Evolutionary conservation across 2,329 filamentous ascomycete genomes (phyloP).

Genomic region (Furcasterigmium sp.): DNA sequence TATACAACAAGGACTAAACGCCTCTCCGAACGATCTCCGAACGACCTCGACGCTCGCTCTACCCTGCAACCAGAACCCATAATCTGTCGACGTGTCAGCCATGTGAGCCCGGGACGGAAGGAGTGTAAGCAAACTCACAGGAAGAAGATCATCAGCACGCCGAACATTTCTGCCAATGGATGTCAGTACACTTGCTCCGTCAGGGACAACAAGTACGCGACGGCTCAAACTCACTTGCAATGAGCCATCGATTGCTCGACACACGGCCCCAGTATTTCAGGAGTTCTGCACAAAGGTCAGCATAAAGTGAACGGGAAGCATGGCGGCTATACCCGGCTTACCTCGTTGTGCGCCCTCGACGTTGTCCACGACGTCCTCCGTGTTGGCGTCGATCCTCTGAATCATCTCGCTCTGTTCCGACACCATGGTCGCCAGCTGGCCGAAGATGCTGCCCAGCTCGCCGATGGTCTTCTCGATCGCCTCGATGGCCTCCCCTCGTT

Average conservation of each 20-base stretch:
- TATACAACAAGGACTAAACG: slow-evolving; percentile 9
- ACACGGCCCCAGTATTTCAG: slow-evolving; percentile 96
- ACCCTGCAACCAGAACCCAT: slow-evolving; percentile 63
- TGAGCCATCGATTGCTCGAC: slow-evolving; percentile 90
- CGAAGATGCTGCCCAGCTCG: slow-evolving; percentile 86
- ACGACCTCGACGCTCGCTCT: no score
- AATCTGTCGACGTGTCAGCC: slow-evolving; percentile 31
- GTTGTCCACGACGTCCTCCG: slow-evolving; percentile 96
- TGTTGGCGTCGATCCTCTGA: slow-evolving; percentile 93
- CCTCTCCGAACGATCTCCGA: not conserved
- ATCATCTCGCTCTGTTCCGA: slow-evolving; percentile 98
- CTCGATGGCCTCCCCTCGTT: slow-evolving; percentile 92
- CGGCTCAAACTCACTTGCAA: slow-evolving; percentile 49
- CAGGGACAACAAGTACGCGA: not conserved
- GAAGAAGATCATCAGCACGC: slow-evolving; percentile 90
- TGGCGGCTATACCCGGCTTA: not conserved
- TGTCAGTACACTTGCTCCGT: slow-evolving; percentile 3
- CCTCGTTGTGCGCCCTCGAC: slow-evolving; percentile 86
- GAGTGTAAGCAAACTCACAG: not conserved
- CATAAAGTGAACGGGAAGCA: no score
- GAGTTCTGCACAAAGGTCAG: slow-evolving; percentile 49
- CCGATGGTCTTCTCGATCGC: slow-evolving; percentile 93
- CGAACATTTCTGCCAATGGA: slow-evolving; percentile 54
- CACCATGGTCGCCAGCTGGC: slow-evolving; percentile 93
- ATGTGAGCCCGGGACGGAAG: not conserved